A percentile compares a stretch with the other conserved stretches of the same genome.
These are phyloP conservation scores for Trichophyton simii DNA, from an alignment of 2,329 filamentous ascomycete genomes.

Conservation along the genomic window DNA sequence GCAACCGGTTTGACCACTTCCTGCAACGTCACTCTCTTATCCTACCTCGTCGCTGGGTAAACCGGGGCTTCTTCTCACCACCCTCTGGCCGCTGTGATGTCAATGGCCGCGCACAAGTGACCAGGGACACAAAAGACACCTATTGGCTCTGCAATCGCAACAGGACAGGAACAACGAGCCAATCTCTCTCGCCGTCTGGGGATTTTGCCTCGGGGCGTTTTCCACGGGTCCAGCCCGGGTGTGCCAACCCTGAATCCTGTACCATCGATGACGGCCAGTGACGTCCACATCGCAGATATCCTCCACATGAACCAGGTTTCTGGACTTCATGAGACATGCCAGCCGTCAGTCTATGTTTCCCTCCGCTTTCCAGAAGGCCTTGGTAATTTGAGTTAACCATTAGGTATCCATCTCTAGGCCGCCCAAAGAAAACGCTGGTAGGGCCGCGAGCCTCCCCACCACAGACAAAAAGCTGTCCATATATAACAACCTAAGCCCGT, in stretches of 20 bases:
- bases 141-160: background rate
- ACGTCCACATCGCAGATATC: background rate
- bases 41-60: background rate
- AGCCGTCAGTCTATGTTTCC: background rate
- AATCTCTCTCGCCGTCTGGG: background rate
- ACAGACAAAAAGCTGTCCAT: background rate
- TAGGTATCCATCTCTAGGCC: background rate
- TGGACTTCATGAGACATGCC: background rate
- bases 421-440: background rate
- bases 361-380: background rate
- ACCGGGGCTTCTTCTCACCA: background rate
- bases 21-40: background rate
- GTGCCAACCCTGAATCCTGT: background rate
- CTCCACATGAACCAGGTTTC: constrained; percentile 1
- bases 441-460: background rate
- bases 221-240: background rate
- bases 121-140: background rate
- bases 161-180: background rate
- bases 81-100: background rate
- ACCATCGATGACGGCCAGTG: background rate
- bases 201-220: background rate
- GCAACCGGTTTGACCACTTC: background rate
- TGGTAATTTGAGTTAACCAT: background rate
- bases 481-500: background rate
- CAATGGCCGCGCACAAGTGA: background rate